Evolutionary conservation across 2,329 filamentous ascomycete genomes (phyloP).

Genomic region (Penicillium sp.): DNA sequence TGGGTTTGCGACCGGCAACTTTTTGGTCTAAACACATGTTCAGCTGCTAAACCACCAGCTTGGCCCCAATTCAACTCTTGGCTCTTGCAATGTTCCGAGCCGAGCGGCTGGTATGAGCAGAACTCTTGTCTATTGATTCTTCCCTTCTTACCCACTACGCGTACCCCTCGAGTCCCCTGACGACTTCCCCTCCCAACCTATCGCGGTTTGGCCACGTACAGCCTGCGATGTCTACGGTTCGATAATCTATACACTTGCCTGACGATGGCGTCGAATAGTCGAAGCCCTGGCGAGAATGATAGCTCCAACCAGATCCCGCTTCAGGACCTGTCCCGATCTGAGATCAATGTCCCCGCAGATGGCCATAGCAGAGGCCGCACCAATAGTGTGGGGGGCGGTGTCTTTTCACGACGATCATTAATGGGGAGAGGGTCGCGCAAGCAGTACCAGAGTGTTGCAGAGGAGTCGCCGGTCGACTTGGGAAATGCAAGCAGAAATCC

Average conservation of each 20-base stretch:
- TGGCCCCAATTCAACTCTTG: neutral
- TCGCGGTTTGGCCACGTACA: constrained; percentile 5
- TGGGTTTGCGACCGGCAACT: constrained; percentile 19
- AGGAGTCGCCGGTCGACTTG: constrained; percentile 49
- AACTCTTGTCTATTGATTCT: neutral
- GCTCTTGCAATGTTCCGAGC: neutral
- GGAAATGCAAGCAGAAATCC: constrained; percentile 23
- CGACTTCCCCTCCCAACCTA: neutral
- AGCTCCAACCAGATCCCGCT: constrained; percentile 63
- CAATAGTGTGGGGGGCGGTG: constrained; percentile 44
- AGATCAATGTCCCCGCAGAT: constrained; percentile 26
- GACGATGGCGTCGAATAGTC: constrained; percentile 44
- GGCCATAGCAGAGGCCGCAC: constrained; percentile 31
- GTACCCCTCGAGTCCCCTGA: neutral
- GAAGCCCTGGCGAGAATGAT: constrained; percentile 31
- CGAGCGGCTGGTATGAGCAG: neutral
- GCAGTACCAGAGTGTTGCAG: constrained; percentile 56
- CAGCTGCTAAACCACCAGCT: constrained; percentile 3
- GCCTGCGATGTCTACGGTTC: constrained; percentile 42
- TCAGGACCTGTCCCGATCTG: constrained; percentile 57
- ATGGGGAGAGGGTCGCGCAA: constrained; percentile 40
- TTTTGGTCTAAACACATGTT: constrained; percentile 12
- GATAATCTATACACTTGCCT: constrained; percentile 35
- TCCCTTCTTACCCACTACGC: neutral
- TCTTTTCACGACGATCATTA: constrained; percentile 44